A percentile compares a stretch with the other conserved stretches of the same genome.
Conservation (phyloP, 2,329 filamentous ascomycete genomes). For the Tothia fuscella region DNA sequence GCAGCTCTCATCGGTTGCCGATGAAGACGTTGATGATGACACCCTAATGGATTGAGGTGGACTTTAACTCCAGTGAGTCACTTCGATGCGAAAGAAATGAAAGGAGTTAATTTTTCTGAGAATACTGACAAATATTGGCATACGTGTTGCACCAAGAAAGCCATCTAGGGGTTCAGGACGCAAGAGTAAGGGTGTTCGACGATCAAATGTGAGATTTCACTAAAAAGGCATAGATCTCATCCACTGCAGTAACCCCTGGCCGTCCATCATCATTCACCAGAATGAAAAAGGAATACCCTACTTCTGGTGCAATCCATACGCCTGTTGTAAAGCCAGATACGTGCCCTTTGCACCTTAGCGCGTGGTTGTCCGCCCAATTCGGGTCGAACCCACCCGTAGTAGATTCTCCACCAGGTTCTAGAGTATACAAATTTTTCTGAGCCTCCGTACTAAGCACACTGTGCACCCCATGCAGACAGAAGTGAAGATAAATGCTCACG, state of each 20-base stretch:
- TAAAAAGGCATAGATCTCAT: conserved; percentile 5
- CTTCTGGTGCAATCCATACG: not conserved
- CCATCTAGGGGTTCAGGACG: no score
- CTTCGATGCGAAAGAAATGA: no score
- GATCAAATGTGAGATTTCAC: no score
- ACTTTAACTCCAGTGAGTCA: no score
- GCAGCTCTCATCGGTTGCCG: no score
- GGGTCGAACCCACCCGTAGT: not conserved
- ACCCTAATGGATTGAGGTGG: no score
- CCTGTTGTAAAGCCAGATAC: not conserved
- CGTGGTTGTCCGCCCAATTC: not conserved
- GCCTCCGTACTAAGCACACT: no score
- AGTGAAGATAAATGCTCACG: not conserved
- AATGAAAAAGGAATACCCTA: not conserved
- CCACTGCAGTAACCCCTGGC: not conserved
- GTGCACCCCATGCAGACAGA: not conserved
- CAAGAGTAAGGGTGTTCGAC: no score
- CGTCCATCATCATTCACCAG: not conserved
- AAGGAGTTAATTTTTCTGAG: no score
- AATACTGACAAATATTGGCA: no score
- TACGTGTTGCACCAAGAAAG: no score
- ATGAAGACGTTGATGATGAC: no score
- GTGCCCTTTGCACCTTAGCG: not conserved
- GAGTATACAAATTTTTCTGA: not conserved
- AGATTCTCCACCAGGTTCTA: not conserved